These are phyloP conservation scores for Metahyphopichia silvanorum DNA, from an alignment of 805 yeast genomes.

Conservation along the genomic window DNA sequence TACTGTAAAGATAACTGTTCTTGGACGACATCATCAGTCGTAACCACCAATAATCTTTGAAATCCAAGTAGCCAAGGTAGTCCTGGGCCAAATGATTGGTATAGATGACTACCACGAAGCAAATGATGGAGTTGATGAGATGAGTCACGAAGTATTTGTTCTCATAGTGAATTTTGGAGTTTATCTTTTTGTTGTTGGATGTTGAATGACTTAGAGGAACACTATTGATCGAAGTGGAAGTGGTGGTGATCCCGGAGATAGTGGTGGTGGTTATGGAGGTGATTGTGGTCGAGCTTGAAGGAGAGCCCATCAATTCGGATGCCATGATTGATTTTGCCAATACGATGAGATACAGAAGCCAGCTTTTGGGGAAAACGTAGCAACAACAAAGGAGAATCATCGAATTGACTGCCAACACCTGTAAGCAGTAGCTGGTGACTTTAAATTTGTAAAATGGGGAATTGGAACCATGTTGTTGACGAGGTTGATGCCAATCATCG, in stretches of 20 bases:
- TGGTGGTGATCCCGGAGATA: slow-evolving; percentile 10
- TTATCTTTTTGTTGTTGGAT: slow-evolving; percentile 4
- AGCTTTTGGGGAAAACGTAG: slow-evolving; percentile 11
- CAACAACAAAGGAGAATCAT: slow-evolving; percentile 19
- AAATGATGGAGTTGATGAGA: slow-evolving; percentile 16
- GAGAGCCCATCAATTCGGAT: slow-evolving; percentile 22
- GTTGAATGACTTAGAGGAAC: slow-evolving; percentile 1
- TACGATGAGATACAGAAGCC: slow-evolving; percentile 20
- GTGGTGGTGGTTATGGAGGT: slow-evolving; percentile 20
- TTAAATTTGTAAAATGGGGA: slow-evolving; percentile 14
- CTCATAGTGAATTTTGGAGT: slow-evolving; percentile 11
- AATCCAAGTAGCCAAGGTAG: slow-evolving; percentile 5
- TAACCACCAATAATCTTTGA: neutral
- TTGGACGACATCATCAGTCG: neutral
- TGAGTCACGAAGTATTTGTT: slow-evolving; percentile 9
- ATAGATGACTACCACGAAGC: slow-evolving; percentile 17
- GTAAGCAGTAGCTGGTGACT: slow-evolving; percentile 15
- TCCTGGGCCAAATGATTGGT: slow-evolving; percentile 14
- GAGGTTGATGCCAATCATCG: slow-evolving; percentile 9
- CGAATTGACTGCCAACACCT: slow-evolving; percentile 20
- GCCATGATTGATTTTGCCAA: slow-evolving; percentile 30
- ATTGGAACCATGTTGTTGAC: no score
- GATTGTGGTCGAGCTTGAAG: slow-evolving; percentile 12
- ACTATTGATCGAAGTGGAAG: slow-evolving; percentile 5
- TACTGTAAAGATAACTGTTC: neutral